Conservation (phyloP, 139 green algal species). For the Asterochloris sp. region DNA sequence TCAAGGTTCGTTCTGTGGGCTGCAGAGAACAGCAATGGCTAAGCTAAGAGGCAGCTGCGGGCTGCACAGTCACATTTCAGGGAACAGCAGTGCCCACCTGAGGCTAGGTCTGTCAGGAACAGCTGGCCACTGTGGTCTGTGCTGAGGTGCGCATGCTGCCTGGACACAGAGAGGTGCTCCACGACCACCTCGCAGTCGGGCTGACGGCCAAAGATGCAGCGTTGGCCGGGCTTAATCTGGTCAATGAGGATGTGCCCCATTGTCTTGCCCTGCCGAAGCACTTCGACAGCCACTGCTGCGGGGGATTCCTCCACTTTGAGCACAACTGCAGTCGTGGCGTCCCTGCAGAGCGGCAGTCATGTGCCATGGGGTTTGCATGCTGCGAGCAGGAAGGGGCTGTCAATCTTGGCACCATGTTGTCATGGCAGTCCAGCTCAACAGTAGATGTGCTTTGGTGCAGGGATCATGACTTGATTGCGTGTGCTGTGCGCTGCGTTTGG, state of each 20-base stretch:
- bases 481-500: no score
- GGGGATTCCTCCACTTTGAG: no score
- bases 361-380: not conserved
- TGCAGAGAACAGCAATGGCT: slow-evolving; percentile 20
- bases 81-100: slow-evolving; percentile 22
- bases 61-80: not conserved
- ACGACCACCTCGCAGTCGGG: slow-evolving; percentile 59
- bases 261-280: slow-evolving; percentile 48
- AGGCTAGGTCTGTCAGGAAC: slow-evolving; percentile 63
- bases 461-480: no score
- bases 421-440: no score
- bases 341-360: no score
- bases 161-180: slow-evolving; percentile 66
- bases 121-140: slow-evolving; percentile 35
- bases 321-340: not conserved
- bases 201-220: slow-evolving; percentile 54
- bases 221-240: slow-evolving; percentile 44
- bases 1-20: slow-evolving; percentile 75
- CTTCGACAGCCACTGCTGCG: slow-evolving; percentile 33
- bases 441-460: no score
- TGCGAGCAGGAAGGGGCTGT: not conserved
- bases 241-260: slow-evolving; percentile 46
- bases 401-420: not conserved
- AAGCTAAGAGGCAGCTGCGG: not conserved
- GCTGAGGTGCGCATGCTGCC: slow-evolving; percentile 61